phyloP scores from a whole-genome alignment of 2,329 filamentous ascomycete species.

The Aspergillus brunneoviolaceus region DNA sequence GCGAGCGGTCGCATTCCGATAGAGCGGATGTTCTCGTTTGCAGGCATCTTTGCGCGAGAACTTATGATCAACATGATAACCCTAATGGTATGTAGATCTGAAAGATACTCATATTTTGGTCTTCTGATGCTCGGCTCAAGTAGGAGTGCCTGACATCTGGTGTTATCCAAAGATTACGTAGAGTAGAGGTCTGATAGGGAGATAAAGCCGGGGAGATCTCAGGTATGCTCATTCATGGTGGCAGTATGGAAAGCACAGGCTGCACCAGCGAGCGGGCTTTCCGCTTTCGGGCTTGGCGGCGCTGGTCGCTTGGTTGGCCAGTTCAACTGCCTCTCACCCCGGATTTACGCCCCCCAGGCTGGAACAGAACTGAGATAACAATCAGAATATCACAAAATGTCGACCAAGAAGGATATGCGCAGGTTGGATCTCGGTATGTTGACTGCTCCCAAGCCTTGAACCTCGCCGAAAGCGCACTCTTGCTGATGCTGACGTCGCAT shows the following conservation, averaged over 20 bases:
- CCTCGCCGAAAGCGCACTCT: not conserved
- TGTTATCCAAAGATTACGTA: not conserved
- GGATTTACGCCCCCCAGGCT: slow-evolving; percentile 11
- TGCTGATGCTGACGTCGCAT: slow-evolving; percentile 16
- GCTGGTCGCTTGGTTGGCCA: slow-evolving; percentile 11
- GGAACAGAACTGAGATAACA: slow-evolving; percentile 3
- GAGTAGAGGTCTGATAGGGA: not conserved
- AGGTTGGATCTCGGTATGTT: slow-evolving; percentile 68
- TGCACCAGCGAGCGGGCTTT: not conserved
- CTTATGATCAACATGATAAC: not conserved
- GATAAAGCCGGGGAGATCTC: not conserved
- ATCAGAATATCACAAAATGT: slow-evolving; percentile 49
- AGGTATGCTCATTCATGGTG: not conserved
- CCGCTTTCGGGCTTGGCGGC: slow-evolving; percentile 25
- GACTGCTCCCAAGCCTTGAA: not conserved
- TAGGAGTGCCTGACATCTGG: too few relatives aligned
- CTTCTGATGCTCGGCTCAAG: not conserved
- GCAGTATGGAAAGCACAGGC: not conserved
- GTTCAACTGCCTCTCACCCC: slow-evolving; percentile 3
- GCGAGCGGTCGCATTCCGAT: not conserved
- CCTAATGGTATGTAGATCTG: not conserved
- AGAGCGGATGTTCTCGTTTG: not conserved
- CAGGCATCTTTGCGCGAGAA: not conserved
- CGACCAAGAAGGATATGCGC: slow-evolving; percentile 73
- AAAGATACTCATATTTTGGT: not conserved